Conservation (phyloP, 2,329 filamentous ascomycete genomes). For the Pseudogymnoascus sp. region DNA sequence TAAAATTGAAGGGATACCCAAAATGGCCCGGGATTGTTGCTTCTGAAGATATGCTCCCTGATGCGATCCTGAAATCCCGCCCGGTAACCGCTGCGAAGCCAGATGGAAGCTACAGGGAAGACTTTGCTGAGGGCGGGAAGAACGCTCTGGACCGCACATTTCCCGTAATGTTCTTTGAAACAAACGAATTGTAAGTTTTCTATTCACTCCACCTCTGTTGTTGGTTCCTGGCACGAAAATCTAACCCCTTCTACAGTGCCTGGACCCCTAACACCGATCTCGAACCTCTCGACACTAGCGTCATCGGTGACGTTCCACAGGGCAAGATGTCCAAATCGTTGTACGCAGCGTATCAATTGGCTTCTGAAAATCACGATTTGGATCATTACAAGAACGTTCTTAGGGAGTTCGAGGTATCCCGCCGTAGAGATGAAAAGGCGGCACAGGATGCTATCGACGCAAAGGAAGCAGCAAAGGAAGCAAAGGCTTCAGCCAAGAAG, state of each 20-base stretch:
- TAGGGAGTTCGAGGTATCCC: constrained; percentile 59
- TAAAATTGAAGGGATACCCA: constrained; percentile 89
- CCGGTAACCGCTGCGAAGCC: constrained; percentile 75
- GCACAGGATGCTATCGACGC: constrained; percentile 42
- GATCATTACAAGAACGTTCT: constrained; percentile 80
- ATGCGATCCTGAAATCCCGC: constrained; percentile 66
- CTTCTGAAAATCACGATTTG: constrained; percentile 69
- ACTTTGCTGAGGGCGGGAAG: constrained; percentile 83
- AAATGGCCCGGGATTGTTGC: constrained; percentile 93
- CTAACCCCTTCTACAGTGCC: constrained; percentile 49
- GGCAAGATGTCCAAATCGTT: constrained; percentile 74
- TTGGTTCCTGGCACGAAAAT: constrained; percentile 13
- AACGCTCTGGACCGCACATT: constrained; percentile 79
- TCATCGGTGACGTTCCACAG: constrained; percentile 60
- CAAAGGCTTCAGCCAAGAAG: constrained; percentile 42
- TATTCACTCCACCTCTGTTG: constrained; percentile 22
- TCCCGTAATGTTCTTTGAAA: constrained; percentile 89
- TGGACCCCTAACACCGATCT: constrained; percentile 87
- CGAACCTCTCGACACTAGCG: constrained; percentile 66
- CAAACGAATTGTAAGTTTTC: constrained; percentile 86
- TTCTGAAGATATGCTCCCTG: constrained; percentile 88
- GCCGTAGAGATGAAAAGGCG: constrained; percentile 49
- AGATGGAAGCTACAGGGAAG: constrained; percentile 82
- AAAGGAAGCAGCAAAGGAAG: constrained; percentile 40
- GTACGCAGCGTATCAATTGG: constrained; percentile 71